These are phyloP conservation scores for Tolypocladium cylindrosporum DNA, from an alignment of 2,329 filamentous ascomycete species.

Conservation along the genomic window DNA sequence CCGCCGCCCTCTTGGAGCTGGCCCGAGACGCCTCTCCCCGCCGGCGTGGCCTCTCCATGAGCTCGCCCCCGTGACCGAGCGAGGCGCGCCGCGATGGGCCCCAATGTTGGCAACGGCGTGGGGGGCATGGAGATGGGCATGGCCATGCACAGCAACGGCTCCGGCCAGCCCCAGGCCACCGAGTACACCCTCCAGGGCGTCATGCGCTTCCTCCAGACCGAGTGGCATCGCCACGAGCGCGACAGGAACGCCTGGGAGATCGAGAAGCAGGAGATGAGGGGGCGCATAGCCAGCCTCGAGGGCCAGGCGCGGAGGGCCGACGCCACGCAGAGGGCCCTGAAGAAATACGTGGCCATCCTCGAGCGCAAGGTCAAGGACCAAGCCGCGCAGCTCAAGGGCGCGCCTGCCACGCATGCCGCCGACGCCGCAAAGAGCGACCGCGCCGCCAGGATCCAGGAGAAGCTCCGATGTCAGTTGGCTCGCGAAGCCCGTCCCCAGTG, in stretches of 20 bases:
- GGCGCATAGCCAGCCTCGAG: slow-evolving; percentile 87
- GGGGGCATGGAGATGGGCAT: slow-evolving; percentile 34
- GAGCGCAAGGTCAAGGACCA: slow-evolving; percentile 83
- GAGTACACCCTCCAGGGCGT: slow-evolving; percentile 64
- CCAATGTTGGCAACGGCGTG: slow-evolving; percentile 34
- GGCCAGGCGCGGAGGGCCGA: slow-evolving; percentile 81
- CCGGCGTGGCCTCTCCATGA: slow-evolving; percentile 24
- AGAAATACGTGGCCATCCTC: slow-evolving; percentile 82
- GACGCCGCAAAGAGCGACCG: slow-evolving; percentile 40
- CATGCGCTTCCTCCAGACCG: slow-evolving; percentile 97
- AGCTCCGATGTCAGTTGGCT: slow-evolving; percentile 36
- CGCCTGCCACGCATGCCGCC: slow-evolving; percentile 23
- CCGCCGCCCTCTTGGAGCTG: slow-evolving; percentile 4
- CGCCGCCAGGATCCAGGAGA: slow-evolving; percentile 44
- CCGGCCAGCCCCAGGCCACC: slow-evolving; percentile 46
- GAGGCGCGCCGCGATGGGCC: slow-evolving; percentile 30
- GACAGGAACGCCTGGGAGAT: slow-evolving; percentile 99
- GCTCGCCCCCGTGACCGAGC: slow-evolving; percentile 19
- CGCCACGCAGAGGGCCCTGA: slow-evolving; percentile 77
- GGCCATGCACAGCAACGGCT: slow-evolving; percentile 34
- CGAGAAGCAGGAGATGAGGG: slow-evolving; percentile 98
- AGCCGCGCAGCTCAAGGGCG: slow-evolving; percentile 55
- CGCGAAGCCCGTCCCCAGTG: slow-evolving; percentile 1
- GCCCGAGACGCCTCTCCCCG: slow-evolving; percentile 12
- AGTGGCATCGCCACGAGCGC: slow-evolving; percentile 98